Evolutionary conservation across 768 basidiomycete genomes (phyloP).

Genomic region (Tephrocybe sp.): DNA sequence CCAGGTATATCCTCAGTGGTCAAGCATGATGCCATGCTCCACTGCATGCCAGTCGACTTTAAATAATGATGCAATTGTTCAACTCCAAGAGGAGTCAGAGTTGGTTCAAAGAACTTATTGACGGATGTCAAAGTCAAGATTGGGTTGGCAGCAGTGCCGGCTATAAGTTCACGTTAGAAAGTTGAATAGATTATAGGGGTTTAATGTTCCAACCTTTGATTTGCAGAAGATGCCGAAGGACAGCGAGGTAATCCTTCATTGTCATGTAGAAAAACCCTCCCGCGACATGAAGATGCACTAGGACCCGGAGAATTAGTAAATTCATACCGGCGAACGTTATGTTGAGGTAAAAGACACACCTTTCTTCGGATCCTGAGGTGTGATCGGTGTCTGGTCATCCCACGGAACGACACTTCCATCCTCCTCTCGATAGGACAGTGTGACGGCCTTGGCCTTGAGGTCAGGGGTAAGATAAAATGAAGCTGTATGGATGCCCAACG

Average conservation of each 20-base stretch:
- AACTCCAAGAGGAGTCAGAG: slow-evolving; percentile 5
- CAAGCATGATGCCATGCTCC: slow-evolving; percentile 28
- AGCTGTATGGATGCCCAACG: slow-evolving; percentile 16
- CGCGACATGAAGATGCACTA: too few species aligned
- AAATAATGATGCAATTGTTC: slow-evolving; percentile 6
- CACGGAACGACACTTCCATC: slow-evolving; percentile 15
- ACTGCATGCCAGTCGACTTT: slow-evolving; percentile 19
- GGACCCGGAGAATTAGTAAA: too few species aligned
- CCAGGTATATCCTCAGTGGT: slow-evolving; percentile 25
- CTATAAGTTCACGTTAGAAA: too few species aligned
- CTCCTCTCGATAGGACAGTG: slow-evolving; percentile 11
- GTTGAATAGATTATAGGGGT: too few species aligned
- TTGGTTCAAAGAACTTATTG: slow-evolving; percentile 17
- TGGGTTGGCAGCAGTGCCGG: too few species aligned
- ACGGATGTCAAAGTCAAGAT: too few species aligned
- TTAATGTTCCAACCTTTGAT: too few species aligned
- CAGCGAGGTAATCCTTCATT: too few species aligned
- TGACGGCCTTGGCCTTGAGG: slow-evolving; percentile 10
- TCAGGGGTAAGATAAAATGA: slow-evolving; percentile 20
- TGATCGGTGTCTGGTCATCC: slow-evolving; percentile 9
- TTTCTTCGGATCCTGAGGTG: slow-evolving; percentile 16
- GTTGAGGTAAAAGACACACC: slow-evolving; percentile 3
- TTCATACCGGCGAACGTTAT: neutral
- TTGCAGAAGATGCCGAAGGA: too few species aligned
- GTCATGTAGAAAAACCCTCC: too few species aligned